Evolutionary conservation across 2,329 filamentous ascomycete species (phyloP), one percentile per base, ranked within the genome.

Genomic region (Monascus ruber): DNA sequence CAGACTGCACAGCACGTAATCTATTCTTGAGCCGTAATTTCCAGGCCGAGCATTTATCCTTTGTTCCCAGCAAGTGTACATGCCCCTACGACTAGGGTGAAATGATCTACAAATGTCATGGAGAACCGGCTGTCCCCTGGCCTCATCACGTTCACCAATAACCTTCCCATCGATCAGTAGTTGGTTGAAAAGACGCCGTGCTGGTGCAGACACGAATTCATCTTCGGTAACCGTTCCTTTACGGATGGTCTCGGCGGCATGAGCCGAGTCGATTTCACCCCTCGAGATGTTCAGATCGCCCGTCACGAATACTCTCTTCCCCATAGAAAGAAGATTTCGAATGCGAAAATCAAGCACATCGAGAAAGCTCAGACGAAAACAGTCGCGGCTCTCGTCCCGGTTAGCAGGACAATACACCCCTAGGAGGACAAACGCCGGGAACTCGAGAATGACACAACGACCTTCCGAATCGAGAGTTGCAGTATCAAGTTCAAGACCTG

Each of bases 61-160:
- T 37, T 85, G 88, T 47, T 96, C 87, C 89, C 89, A 96, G 59
- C 89, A 94, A 0, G 91, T 96, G 59, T 86, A 96, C 91, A 98
- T 96, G 44, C 86, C 86, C 45, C 71, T 70, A 31, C 91, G 74
- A n/a, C 69, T 64, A 1, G 85, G 83, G 54, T 95, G 83, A 54
- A 88, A 93, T 25, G 74, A 76, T 36, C 91, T 76, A 50, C 84
- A 88, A 11, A 93, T 69, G 63, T 98, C 91, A 74, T 82, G 85
- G 32, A 96, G 66, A 1, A 88, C 75, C 2, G 85, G 77, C 8
- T 70, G 51, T 55, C 88, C 81, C 47, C 83, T 72, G 0, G 76
- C 80, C 50, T 79, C 66, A 42, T 91, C 85, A 42, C 78, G 73
- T 29, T 74, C 64, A 0, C 80, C 58, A 6, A 76, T 44, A 0